These are phyloP conservation scores for Mucor saturninus DNA, from an alignment of 371 early-diverging fungal species.

Conservation along the genomic window DNA sequence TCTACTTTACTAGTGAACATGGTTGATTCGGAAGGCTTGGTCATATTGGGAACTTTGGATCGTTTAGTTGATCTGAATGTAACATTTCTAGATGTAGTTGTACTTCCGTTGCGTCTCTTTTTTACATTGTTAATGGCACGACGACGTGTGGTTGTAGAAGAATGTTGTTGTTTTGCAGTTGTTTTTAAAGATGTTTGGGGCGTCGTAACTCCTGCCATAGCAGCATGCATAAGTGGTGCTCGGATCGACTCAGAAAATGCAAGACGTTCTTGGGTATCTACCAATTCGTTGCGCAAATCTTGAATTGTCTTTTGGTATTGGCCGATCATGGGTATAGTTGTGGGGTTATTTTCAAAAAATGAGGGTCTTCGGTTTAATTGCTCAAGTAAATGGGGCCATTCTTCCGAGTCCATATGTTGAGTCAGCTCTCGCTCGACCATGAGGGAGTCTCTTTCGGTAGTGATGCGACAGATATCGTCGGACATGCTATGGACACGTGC, in stretches of 20 bases:
- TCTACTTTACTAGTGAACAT: neutral
- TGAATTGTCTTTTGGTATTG: slow-evolving; percentile 55
- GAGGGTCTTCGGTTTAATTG: slow-evolving; percentile 10
- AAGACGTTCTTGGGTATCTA: slow-evolving; percentile 37
- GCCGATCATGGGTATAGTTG: slow-evolving; percentile 46
- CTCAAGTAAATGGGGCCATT: slow-evolving; percentile 22
- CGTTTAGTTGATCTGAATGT: slow-evolving; percentile 31
- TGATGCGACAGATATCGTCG: slow-evolving; percentile 52
- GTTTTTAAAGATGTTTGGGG: slow-evolving; percentile 23
- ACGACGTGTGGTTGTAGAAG: slow-evolving; percentile 10
- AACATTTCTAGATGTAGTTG: slow-evolving; percentile 32
- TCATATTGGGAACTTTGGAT: slow-evolving; percentile 23
- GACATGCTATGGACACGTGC: slow-evolving; percentile 49
- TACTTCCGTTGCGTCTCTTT: slow-evolving; percentile 30
- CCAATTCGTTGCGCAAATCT: slow-evolving; percentile 46
- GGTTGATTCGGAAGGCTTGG: neutral
- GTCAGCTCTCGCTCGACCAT: slow-evolving; percentile 52
- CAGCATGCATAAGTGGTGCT: slow-evolving; percentile 41
- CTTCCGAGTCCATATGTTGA: slow-evolving; percentile 22
- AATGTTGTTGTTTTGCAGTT: slow-evolving; percentile 12
- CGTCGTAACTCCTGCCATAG: slow-evolving; percentile 16
- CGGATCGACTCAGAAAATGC: slow-evolving; percentile 33
- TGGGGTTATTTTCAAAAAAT: neutral
- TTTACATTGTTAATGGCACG: slow-evolving; percentile 8
- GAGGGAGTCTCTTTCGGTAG: slow-evolving; percentile 62